Base-by-base conservation (phyloP, 495 filamentous ascomycete species). In the Choiromyces venosus region DNA sequence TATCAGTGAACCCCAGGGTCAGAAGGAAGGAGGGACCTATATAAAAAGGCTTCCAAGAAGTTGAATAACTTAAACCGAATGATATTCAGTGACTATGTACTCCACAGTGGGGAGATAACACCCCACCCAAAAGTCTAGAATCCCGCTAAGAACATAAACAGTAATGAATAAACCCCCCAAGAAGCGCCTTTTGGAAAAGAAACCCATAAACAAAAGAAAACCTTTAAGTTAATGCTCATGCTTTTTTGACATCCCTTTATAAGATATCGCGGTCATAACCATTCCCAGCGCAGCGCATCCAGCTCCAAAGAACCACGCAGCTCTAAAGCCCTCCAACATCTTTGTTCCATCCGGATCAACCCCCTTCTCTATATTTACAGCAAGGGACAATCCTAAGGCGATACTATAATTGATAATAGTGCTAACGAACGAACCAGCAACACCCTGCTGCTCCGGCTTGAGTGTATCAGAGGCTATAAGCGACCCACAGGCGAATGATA, bases 321-420 rank as follows among this genome's bases (percentile, higher is more conserved):
- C 86, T 25, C 87, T 83, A 71, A 86, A 91, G 1, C 89, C 88
- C 46, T 75, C 74, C 33, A 91, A 73, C 4, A 80, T 70, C 75
- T 87, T 80, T n/a, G 66, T 73, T 1, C 85, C 86, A 0, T 82
- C 83, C 71, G 80, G 73, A 70, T 85, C 86, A 19, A 89, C 84
- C 21, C 88, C 82, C 9, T 77, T 78, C 77, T 92, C 87, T 7
- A 91, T 84, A 0, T 88, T 91, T 0, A 88, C 89, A 0, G 89
- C 89, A 68, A 92, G 83, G 0, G 90, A 90, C 10, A 92, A 79
- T 0, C 89, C 89, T n/a, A 91, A 77, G 0, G 86, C 87, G 70
- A 92, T 90, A 65, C 83, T 86, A 73, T 91, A 92, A 72, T 91
- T 91, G 66, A 91, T 86, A 8, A 88, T 83, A 0, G 89, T 91